Conservation (phyloP, 1,284 basidiomycete species). For the Chalciporus piperatoides region DNA sequence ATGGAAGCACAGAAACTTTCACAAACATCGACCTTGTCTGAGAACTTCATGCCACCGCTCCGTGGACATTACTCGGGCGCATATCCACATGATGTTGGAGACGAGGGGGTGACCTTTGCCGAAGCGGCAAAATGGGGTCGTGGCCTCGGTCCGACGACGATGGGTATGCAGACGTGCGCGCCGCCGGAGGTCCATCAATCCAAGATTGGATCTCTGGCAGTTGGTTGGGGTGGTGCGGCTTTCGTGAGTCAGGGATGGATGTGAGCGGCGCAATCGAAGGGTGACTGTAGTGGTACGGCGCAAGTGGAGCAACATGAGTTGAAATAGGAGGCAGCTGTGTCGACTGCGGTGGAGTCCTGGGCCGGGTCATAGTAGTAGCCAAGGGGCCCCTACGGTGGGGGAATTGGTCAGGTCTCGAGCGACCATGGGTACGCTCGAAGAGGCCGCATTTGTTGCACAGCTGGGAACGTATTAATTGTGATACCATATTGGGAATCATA, state of each 20-base stretch:
- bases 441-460: constrained; percentile 85
- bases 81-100: constrained; percentile 34
- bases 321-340: constrained; percentile 38
- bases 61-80: constrained; percentile 29
- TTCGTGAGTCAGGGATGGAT: constrained; percentile 34
- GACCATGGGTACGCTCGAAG: constrained; percentile 78
- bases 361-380: constrained; percentile 37
- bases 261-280: constrained; percentile 46
- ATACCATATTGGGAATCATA: constrained; percentile 5
- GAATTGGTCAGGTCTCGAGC: constrained; percentile 76
- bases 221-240: constrained; percentile 32
- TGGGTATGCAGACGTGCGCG: constrained; percentile 27
- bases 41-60: constrained; percentile 28
- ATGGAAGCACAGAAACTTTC: constrained; percentile 12
- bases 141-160: constrained; percentile 31
- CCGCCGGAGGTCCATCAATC: constrained; percentile 31
- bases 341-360: constrained; percentile 38
- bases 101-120: constrained; percentile 33
- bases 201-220: constrained; percentile 35
- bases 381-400: constrained; percentile 73
- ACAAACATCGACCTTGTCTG: constrained; percentile 21
- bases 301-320: constrained; percentile 35
- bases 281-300: constrained; percentile 46
- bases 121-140: constrained; percentile 30
- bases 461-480: constrained; percentile 36